Conservation (phyloP, 345 rosid species). For the Salix arbutifolia region DNA sequence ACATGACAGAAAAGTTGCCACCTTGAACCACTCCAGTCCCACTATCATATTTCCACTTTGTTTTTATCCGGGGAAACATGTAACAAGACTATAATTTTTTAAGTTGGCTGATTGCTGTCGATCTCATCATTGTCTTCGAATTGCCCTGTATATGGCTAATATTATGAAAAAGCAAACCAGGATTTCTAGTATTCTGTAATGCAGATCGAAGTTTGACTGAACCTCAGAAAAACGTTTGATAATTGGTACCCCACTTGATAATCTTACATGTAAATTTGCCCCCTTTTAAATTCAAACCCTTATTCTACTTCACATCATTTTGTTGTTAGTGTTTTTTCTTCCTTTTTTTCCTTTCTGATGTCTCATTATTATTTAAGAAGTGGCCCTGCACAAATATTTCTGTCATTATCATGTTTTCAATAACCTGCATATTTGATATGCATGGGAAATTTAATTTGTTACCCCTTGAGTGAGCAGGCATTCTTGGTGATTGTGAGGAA, state of each 20-base stretch:
- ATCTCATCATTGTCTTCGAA: not conserved
- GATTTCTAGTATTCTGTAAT: not conserved
- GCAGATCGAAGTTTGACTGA: not conserved
- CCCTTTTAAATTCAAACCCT: not conserved
- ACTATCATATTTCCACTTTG: not conserved
- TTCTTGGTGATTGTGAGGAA: constrained; percentile 84
- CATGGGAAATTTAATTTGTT: not conserved
- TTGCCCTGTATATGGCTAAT: not conserved
- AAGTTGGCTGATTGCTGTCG: not conserved
- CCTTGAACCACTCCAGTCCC: not conserved
- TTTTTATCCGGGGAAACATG: not conserved
- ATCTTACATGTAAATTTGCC: not conserved
- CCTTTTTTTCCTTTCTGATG: not conserved
- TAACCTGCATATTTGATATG: not conserved
- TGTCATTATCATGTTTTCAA: not conserved
- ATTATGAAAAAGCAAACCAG: not conserved
- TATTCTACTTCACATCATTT: not conserved
- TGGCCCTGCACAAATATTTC: not conserved
- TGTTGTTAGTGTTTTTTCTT: not conserved
- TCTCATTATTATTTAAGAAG: not conserved
- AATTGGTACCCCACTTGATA: not conserved
- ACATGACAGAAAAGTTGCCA: not conserved
- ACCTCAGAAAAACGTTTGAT: not conserved
- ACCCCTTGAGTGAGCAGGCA: constrained; percentile 47
- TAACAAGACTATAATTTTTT: not conserved